These are phyloP conservation scores for Calonectria honghensis DNA, from an alignment of 2,329 filamentous ascomycete genomes.

Conservation along the genomic window DNA sequence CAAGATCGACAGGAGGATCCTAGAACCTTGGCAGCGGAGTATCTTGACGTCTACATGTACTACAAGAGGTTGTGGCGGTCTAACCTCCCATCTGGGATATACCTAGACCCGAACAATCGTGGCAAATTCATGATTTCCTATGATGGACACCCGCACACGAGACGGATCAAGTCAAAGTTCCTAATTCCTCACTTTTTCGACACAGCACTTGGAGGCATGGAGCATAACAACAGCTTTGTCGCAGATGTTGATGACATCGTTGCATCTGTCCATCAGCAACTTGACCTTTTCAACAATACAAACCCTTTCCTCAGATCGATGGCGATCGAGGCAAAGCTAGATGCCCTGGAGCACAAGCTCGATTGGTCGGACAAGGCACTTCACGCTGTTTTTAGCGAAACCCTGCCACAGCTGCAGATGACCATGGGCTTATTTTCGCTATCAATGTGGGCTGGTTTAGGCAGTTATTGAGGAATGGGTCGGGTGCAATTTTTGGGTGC, in stretches of 20 bases:
- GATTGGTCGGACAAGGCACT: constrained; percentile 21
- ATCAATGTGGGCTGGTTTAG: constrained; percentile 25
- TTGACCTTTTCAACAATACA: not conserved
- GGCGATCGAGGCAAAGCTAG: not conserved
- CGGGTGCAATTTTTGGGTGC: not conserved
- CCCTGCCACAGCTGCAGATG: constrained; percentile 13
- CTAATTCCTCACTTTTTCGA: not conserved
- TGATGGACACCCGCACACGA: not conserved
- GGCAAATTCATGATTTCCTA: not conserved
- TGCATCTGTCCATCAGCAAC: constrained; percentile 17
- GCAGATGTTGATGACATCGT: constrained; percentile 22
- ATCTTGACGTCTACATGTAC: not conserved
- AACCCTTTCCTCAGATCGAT: constrained; percentile 9
- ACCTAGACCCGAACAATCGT: not conserved
- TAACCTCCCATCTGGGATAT: not conserved
- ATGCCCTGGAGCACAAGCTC: not conserved
- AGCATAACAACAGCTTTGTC: constrained; percentile 1
- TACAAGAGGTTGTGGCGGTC: not conserved
- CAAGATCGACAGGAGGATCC: not conserved
- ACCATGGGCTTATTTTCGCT: constrained; percentile 17
- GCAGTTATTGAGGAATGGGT: not conserved
- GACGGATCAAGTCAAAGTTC: not conserved
- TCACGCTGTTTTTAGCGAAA: not conserved
- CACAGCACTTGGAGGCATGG: not conserved
- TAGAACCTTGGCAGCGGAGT: not conserved